phyloP scores from a whole-genome alignment of 148 eudicot species.

The Cornus controversa region DNA sequence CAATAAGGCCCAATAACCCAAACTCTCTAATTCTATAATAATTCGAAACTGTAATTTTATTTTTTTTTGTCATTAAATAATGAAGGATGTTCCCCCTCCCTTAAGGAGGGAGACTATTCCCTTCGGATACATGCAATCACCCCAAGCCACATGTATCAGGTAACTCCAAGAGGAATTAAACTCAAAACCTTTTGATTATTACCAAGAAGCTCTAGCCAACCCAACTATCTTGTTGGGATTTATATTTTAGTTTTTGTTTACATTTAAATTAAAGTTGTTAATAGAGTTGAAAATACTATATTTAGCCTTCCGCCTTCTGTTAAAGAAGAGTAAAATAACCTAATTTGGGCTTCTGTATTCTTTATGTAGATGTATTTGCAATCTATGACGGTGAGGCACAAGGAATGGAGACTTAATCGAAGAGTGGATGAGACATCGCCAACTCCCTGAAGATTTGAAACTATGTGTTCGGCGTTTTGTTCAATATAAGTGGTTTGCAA shows the following conservation, averaged over 20 bases:
- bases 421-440: constrained; percentile 89
- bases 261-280: neutral
- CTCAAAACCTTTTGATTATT: no score
- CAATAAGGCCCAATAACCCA: no score
- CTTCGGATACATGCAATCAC: no score
- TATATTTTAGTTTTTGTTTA: no score
- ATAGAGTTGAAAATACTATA: neutral
- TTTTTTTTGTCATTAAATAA: no score
- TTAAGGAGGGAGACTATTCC: no score
- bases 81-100: no score
- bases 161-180: no score
- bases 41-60: neutral
- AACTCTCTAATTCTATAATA: no score
- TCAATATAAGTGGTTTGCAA: constrained; percentile 88
- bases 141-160: no score
- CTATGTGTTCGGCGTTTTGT: constrained; percentile 68
- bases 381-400: constrained; percentile 73
- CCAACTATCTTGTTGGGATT: neutral
- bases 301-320: neutral
- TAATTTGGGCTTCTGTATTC: neutral
- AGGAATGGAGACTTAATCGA: constrained; percentile 90
- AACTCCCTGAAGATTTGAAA: constrained; percentile 73
- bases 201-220: neutral
- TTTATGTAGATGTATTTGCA: constrained; percentile 73
- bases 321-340: neutral